Evolutionary conservation across 768 basidiomycete genomes (phyloP).

Genomic region (Hericium coralloides): DNA sequence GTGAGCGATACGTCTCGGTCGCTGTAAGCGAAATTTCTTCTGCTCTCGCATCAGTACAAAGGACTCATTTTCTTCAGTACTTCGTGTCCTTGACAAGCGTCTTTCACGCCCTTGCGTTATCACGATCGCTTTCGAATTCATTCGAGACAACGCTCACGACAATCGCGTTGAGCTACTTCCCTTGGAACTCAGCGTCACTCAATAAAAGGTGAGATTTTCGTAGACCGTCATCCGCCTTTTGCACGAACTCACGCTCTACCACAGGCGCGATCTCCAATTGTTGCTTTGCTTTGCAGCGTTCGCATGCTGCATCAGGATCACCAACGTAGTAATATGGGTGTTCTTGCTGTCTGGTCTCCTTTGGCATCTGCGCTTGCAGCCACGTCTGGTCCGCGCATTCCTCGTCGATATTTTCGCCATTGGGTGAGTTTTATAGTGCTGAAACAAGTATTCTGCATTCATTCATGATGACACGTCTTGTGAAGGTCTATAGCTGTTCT

Average conservation of each 20-base stretch:
- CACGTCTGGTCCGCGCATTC: slow-evolving; percentile 22
- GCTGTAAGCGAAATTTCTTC: slow-evolving; percentile 45
- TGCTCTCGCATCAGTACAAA: not conserved
- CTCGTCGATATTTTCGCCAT: slow-evolving; percentile 30
- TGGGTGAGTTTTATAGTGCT: slow-evolving; percentile 30
- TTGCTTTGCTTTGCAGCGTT: slow-evolving; percentile 58
- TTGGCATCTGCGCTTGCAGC: slow-evolving; percentile 38
- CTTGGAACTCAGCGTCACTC: slow-evolving; percentile 38
- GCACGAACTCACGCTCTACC: too few relatives aligned
- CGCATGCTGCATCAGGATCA: slow-evolving; percentile 80
- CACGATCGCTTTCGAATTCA: slow-evolving; percentile 88
- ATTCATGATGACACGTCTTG: not conserved
- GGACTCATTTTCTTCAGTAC: slow-evolving; percentile 34
- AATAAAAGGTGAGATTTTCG: slow-evolving; percentile 8
- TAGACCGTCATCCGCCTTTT: too few relatives aligned
- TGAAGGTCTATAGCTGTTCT: slow-evolving; percentile 5
- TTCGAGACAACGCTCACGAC: slow-evolving; percentile 82
- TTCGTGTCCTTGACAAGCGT: slow-evolving; percentile 78
- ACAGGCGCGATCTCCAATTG: not conserved
- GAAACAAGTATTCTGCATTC: too few relatives aligned
- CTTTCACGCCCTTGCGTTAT: slow-evolving; percentile 78
- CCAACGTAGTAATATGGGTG: slow-evolving; percentile 80
- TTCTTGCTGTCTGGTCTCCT: slow-evolving; percentile 54
- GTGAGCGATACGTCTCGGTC: slow-evolving; percentile 44
- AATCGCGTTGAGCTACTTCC: slow-evolving; percentile 70